Conservation (phyloP, 345 rosid species). For the Triadica sebifera region DNA sequence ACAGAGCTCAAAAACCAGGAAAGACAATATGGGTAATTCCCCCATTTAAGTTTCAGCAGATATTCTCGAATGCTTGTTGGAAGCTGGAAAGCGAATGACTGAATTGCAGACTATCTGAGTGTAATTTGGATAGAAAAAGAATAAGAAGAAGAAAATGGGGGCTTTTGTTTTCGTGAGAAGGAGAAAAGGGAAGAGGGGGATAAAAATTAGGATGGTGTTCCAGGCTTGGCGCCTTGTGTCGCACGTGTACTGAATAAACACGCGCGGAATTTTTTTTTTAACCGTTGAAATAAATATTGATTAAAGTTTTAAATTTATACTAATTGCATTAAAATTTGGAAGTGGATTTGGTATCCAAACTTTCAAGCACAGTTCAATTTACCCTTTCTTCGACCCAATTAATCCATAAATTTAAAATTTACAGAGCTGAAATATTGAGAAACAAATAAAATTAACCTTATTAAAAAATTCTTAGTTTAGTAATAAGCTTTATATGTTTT, state of each 20-base stretch:
- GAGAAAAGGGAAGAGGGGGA: not conserved
- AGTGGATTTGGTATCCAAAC: too few relatives aligned
- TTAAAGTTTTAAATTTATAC: too few relatives aligned
- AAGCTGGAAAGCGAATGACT: not conserved
- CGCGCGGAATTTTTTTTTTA: not conserved
- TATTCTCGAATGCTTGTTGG: not conserved
- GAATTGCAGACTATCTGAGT: not conserved
- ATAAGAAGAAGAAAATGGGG: not conserved
- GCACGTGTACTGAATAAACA: not conserved
- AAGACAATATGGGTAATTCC: constrained; percentile 6
- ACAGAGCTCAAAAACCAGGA: constrained; percentile 10
- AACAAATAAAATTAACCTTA: too few relatives aligned
- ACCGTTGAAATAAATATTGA: too few relatives aligned
- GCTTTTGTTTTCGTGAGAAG: not conserved
- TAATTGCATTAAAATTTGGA: too few relatives aligned
- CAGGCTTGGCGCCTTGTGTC: constrained; percentile 25
- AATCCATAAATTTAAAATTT: too few relatives aligned
- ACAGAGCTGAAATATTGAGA: too few relatives aligned
- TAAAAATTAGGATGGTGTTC: not conserved
- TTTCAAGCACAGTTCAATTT: too few relatives aligned
- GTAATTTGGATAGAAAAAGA: not conserved
- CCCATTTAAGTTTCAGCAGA: constrained; percentile 22
- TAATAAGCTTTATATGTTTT: too few relatives aligned
- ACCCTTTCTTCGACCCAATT: too few relatives aligned
- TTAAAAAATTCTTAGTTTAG: too few relatives aligned